Evolutionary conservation across 2,329 filamentous ascomycete species (phyloP), one percentile per base, ranked within the genome.

Genomic region (Alternaria sp.): DNA sequence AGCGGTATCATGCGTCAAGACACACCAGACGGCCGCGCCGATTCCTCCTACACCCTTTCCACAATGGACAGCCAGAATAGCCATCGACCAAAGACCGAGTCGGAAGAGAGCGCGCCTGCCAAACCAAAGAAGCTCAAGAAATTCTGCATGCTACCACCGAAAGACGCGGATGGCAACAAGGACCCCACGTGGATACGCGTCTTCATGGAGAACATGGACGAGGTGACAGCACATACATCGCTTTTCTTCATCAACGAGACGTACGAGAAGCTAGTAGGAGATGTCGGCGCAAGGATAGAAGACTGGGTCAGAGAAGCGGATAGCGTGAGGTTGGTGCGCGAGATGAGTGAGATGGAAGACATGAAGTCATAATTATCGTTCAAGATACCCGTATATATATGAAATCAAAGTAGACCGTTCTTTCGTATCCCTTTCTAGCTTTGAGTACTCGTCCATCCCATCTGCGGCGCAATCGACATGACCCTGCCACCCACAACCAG

Each of bases 141-240:
- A 73, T 97, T 97, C 78, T 96, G 93, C 80, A 88, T 89, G 70
- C 80, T 95, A 4, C 93, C 87, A 1, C 81, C 91, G 0, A 83
- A 83, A 53, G 83, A 86, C 55, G 80, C 83, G 19, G 83, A 84
- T 56, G 89, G 88, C 7, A 82, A 84, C 63, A 81, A 84, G 46
- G 93, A 97, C 76, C 82, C 86, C 5, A 87, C 89, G 15, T 97
- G 94, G 93, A 83, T 93, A 1, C 85, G 90, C 47, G 87, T 97
- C 3, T 90, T 89, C 72, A 96, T 97, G 91, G 86, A 90, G 61
- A 89, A 89, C 56, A 89, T 96, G 64, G 93, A 97, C 74, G 92
- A 97, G 79, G 91, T 97, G 1, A 89, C 88, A 7, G 94, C 93
- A 10, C 93, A 97, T 77, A 95, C 92, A 65, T 90, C 91, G 0